Conservation (phyloP, 192 early-diverging fungal genomes). For the Coemansia sp. region DNA sequence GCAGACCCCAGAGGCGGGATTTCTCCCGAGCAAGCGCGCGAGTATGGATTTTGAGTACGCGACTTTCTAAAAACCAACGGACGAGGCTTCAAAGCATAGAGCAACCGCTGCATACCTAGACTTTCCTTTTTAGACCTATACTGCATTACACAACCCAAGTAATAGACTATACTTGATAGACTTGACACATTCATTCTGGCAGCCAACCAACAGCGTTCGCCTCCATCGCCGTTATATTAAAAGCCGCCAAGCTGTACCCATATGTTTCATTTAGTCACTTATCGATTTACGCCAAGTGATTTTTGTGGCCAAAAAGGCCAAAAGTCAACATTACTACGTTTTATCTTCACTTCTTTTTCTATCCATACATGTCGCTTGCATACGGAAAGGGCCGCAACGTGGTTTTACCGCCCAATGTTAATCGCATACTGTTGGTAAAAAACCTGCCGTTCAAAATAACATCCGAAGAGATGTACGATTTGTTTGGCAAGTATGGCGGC, state of each 20-base stretch:
- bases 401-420: slow-evolving; percentile 90
- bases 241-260: background rate
- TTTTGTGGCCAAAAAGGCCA: background rate
- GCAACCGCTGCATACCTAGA: background rate
- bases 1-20: slow-evolving; percentile 27
- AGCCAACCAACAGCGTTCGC: no score
- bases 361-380: slow-evolving; percentile 35
- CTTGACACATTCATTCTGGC: background rate
- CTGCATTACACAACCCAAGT: background rate
- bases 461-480: slow-evolving; percentile 94
- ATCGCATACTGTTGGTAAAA: slow-evolving; percentile 89
- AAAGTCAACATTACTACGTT: background rate
- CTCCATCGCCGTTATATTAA: background rate
- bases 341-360: background rate
- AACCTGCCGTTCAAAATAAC: slow-evolving; percentile 98
- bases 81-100: background rate
- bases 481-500: slow-evolving; percentile 96
- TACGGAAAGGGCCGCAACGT: slow-evolving; percentile 56
- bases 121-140: background rate
- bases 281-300: background rate
- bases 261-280: background rate
- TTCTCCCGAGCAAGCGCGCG: slow-evolving; percentile 15
- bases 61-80: background rate
- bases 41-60: slow-evolving; percentile 14
- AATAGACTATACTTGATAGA: background rate